phyloP scores from a whole-genome alignment of 108 stramenopile genomes.

The Skeletonema marinoi region DNA sequence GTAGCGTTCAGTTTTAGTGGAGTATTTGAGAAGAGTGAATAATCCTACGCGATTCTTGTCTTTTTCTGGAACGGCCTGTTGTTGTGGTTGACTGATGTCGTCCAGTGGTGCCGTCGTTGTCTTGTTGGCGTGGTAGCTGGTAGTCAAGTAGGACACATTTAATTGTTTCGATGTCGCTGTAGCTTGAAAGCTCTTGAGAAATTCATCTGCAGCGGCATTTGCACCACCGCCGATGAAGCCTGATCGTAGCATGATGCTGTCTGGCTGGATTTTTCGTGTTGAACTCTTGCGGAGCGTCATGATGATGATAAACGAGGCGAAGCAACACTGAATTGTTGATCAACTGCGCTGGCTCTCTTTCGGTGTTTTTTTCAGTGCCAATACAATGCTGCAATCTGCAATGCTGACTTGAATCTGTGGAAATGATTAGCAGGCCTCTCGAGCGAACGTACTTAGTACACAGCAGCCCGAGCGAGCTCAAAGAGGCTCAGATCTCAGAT shows the following conservation, averaged over 20 bases:
- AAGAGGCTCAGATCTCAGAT: no score
- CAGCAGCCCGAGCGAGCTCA: no score
- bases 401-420: no score
- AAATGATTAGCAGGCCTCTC: no score
- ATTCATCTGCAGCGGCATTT: conserved; percentile 11
- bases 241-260: not conserved
- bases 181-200: conserved; percentile 15
- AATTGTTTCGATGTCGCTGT: not conserved
- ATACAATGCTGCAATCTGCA: no score
- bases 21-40: conserved; percentile 31
- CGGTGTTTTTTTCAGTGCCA: no score
- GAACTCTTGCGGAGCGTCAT: not conserved
- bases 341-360: no score
- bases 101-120: not conserved
- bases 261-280: not conserved
- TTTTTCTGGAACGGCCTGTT: not conserved
- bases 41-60: conserved; percentile 7
- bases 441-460: no score
- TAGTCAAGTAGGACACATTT: not conserved
- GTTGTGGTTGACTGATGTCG: not conserved
- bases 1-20: conserved; percentile 21
- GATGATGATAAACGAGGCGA: not conserved
- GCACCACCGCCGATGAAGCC: conserved; percentile 28
- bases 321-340: no score
- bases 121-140: not conserved